Percentiles rank a stretch among this genome's conserved stretches.
Conservation (phyloP, 257 asterid species). For the Solanum sparsipilum region DNA sequence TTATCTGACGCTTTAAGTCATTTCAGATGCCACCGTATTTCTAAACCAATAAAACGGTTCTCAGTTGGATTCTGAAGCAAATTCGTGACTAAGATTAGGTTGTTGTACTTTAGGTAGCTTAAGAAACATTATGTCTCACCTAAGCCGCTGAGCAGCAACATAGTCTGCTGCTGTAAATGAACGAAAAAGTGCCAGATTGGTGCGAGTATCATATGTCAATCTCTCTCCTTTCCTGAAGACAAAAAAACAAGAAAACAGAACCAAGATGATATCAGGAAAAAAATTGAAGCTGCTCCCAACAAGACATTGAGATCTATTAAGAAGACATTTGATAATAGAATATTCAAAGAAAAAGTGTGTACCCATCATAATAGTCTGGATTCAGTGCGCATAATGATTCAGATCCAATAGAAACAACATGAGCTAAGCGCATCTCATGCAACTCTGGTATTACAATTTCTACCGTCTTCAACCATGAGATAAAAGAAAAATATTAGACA, state of each 20-base stretch:
- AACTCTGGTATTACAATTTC: conserved; percentile 92
- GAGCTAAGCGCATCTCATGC: conserved; percentile 88
- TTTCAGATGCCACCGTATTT: background rate
- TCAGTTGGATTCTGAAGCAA: background rate
- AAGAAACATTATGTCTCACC: conserved; percentile 27
- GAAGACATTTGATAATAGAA: background rate
- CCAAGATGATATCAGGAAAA: background rate
- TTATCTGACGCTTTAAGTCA: background rate
- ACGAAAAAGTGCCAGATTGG: conserved; percentile 75
- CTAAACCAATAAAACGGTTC: background rate
- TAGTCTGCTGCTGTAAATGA: conserved; percentile 85
- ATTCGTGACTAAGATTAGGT: background rate
- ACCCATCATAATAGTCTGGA: conserved; percentile 89
- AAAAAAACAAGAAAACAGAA: background rate
- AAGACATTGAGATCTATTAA: background rate
- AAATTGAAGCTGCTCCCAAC: background rate
- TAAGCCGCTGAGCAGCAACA: conserved; percentile 91
- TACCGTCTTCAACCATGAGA: conserved; percentile 48
- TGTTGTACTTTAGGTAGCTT: background rate
- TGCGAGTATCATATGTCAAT: conserved; percentile 69
- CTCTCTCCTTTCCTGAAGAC: conserved; percentile 43
- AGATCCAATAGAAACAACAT: conserved; percentile 79
- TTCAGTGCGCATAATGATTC: conserved; percentile 57
- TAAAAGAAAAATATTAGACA: conserved; percentile 6
- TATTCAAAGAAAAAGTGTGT: conserved; percentile 10